Evolutionary conservation across 2,329 filamentous ascomycete genomes (phyloP).

Genomic region (Ceratocystis huliohia): DNA sequence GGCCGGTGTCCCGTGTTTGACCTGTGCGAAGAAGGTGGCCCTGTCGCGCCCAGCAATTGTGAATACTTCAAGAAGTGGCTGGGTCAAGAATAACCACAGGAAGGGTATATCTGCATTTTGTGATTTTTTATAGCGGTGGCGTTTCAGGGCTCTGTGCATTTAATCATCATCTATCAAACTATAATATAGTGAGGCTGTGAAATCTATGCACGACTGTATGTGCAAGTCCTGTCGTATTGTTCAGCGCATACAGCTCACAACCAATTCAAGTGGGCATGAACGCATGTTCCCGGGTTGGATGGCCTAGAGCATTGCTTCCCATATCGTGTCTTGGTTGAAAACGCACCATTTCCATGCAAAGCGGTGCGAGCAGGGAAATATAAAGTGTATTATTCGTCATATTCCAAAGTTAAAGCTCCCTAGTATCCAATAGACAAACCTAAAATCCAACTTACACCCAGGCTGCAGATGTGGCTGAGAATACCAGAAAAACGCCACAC

Average conservation of each 20-base stretch:
- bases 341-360: too few relatives aligned
- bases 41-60: conserved; percentile 79
- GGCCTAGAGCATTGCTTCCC: too few relatives aligned
- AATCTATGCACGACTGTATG: neutral
- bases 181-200: neutral
- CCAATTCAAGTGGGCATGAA: too few relatives aligned
- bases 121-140: conserved; percentile 20
- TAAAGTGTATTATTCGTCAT: too few relatives aligned
- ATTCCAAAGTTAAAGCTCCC: too few relatives aligned
- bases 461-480: neutral
- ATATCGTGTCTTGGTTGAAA: too few relatives aligned
- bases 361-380: too few relatives aligned
- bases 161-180: conserved; percentile 11
- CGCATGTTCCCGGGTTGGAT: too few relatives aligned
- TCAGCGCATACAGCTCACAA: too few relatives aligned
- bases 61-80: conserved; percentile 87
- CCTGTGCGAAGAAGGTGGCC: conserved; percentile 79
- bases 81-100: conserved; percentile 31
- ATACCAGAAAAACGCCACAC: neutral
- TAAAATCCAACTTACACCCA: too few relatives aligned
- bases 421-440: too few relatives aligned
- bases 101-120: neutral
- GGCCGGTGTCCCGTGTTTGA: conserved; percentile 87
- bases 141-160: conserved; percentile 15
- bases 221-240: too few relatives aligned